Base-by-base conservation (phyloP, 768 basidiomycete genomes). In the Mycena metata region DNA sequence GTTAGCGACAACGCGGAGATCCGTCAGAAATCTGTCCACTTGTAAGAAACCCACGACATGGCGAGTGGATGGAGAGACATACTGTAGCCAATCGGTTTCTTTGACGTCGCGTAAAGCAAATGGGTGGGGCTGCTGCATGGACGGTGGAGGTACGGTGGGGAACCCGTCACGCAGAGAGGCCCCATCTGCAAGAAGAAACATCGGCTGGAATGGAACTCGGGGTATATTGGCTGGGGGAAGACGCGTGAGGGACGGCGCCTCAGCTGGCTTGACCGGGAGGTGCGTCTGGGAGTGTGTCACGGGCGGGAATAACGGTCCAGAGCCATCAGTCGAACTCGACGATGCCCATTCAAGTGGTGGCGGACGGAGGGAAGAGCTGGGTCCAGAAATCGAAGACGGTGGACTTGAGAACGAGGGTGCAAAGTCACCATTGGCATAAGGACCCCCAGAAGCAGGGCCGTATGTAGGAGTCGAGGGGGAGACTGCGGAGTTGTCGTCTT, bases 21-120 rank as follows among this genome's bases (percentile, higher is more conserved):
- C 82, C 2, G 63, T 65, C 66, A 86, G 61, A 62, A 86, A 87
- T 12, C 84, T 85, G 11, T 30, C 30, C 3, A 30, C 30, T 30
- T 30, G 30, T 30, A 30, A 30, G 30, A 30, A 30, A 30, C 30
- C 3, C 30, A 30, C 30, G 30, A 30, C 6, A 6, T 6, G 24
- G 55, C 11, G 19, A 51, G 47, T 24, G n/a, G 7, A 21, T 3
- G 49, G 46, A 50, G 23, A 69, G 73, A 51, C 73, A 51, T 58
- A 85, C 82, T 79, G 78, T 45, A 76, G 72, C 88, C 88, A 89
- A 73, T 89, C 88, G 19, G 74, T 78, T 74, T 88, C 83, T 0
- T 60, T 69, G 5, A 89, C 75, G 70, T 89, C 87, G 73, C 86
- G 84, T 52, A 82, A 77, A 24, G 74, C 71, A 71, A 89, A 89